These are phyloP conservation scores for Phalaenopsis equestris DNA, from an alignment of 106 monocot species.

Conservation along the genomic window DNA sequence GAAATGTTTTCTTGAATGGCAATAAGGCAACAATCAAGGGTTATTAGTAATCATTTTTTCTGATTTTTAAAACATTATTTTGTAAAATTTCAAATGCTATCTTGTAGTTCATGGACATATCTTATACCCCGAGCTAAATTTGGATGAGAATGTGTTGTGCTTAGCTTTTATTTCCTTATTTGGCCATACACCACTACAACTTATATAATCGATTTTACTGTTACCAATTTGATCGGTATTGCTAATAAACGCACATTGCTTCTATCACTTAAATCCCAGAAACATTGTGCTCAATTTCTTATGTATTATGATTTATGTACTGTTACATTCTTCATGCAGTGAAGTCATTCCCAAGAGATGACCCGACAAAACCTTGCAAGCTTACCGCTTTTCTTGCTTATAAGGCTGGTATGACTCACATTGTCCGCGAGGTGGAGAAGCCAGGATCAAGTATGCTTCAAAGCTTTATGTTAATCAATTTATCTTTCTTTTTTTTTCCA, in stretches of 20 bases:
- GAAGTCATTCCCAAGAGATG: slow-evolving; percentile 86
- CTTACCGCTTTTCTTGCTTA: slow-evolving; percentile 74
- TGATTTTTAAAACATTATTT: too few species aligned
- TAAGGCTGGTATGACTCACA: slow-evolving; percentile 89
- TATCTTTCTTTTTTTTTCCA: neutral
- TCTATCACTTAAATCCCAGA: neutral
- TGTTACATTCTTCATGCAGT: slow-evolving; percentile 29
- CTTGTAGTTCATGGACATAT: too few species aligned
- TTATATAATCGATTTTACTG: neutral
- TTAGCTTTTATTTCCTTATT: too few species aligned
- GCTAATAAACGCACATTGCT: neutral
- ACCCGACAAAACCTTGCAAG: slow-evolving; percentile 54
- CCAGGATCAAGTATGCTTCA: slow-evolving; percentile 65
- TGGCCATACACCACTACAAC: too few species aligned
- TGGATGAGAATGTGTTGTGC: too few species aligned
- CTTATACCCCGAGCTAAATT: too few species aligned
- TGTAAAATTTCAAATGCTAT: too few species aligned
- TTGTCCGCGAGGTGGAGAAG: slow-evolving; percentile 81
- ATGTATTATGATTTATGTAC: neutral
- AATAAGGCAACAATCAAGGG: too few species aligned
- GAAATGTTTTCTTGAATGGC: too few species aligned
- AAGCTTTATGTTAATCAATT: neutral
- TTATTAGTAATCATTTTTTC: too few species aligned
- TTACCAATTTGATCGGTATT: neutral
- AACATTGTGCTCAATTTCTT: neutral